Evolutionary conservation across 192 early-diverging fungal species (phyloP).

Genomic region (Allomyces macrogynus): DNA sequence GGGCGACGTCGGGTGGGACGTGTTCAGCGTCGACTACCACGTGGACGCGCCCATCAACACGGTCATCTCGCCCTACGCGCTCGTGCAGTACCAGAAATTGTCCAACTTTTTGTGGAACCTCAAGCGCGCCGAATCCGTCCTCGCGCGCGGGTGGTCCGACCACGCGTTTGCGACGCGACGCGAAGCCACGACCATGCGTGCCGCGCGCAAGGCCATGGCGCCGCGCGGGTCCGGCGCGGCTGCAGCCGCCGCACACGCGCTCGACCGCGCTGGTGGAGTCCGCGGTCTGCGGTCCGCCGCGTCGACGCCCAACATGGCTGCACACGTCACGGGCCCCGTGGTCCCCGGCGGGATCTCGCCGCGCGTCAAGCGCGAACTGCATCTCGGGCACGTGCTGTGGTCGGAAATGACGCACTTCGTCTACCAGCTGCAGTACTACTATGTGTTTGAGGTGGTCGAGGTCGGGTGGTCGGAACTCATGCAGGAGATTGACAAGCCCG

Average conservation of each 20-base stretch:
- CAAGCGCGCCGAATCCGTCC: conserved; percentile 62
- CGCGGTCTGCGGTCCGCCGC: no score
- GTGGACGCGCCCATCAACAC: conserved; percentile 65
- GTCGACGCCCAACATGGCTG: no score
- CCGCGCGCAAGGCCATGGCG: conserved; percentile 28
- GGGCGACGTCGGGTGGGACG: conserved; percentile 72
- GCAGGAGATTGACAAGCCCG: conserved; percentile 26
- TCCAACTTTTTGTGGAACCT: conserved; percentile 77
- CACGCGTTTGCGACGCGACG: conserved; percentile 9
- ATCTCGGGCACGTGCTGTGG: conserved; percentile 42
- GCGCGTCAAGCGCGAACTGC: conserved; percentile 25
- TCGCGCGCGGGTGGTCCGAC: conserved; percentile 54
- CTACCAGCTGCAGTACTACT: conserved; percentile 81
- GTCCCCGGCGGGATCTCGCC: no score
- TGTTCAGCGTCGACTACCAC: conserved; percentile 75
- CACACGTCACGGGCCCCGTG: no score
- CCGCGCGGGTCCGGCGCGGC: conserved; percentile 6
- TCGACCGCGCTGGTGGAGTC: no score
- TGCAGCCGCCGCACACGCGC: background rate
- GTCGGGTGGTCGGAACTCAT: conserved; percentile 69
- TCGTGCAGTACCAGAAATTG: conserved; percentile 63
- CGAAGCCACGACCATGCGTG: background rate
- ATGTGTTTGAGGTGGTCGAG: conserved; percentile 80
- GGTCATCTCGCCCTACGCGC: conserved; percentile 46
- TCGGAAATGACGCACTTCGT: conserved; percentile 87